Conservation (phyloP, 2,329 filamentous ascomycete species). For the Leptographium radiaticola region DNA sequence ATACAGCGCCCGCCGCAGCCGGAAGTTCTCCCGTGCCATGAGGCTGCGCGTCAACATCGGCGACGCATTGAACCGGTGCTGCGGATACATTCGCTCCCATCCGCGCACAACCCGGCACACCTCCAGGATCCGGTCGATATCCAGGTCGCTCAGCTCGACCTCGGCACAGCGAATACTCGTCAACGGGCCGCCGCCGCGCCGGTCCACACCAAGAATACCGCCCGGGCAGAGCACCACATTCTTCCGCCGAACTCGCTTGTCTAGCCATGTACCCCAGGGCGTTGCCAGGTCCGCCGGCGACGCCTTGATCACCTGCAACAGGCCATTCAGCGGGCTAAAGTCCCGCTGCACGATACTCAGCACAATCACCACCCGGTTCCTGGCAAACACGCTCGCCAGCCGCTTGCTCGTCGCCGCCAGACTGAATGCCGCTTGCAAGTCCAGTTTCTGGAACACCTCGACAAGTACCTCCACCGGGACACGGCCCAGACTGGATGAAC, state of each 20-base stretch:
- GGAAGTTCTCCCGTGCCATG: conserved; percentile 26
- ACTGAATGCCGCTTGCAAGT: conserved; percentile 26
- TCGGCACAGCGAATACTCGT: conserved; percentile 4
- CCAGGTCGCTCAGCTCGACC: conserved; percentile 11
- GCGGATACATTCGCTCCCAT: conserved; percentile 26
- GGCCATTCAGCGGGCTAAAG: conserved; percentile 29
- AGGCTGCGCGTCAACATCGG: conserved; percentile 31
- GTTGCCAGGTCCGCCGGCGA: conserved; percentile 22
- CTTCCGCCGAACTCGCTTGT: conserved; percentile 26
- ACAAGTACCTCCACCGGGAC: conserved; percentile 33
- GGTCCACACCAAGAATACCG: conserved; percentile 4
- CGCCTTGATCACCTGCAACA: conserved; percentile 34
- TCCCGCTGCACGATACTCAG: conserved; percentile 27
- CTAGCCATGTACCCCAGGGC: conserved; percentile 22
- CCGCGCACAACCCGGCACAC: conserved; percentile 21
- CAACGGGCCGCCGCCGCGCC: not conserved
- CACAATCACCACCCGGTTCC: conserved; percentile 28
- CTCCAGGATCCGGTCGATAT: conserved; percentile 18
- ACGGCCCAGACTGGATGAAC: conserved; percentile 11
- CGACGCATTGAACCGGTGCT: conserved; percentile 25
- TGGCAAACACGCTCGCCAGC: conserved; percentile 27
- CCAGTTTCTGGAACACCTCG: conserved; percentile 32
- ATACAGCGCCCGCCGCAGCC: conserved; percentile 37
- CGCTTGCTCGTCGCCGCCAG: conserved; percentile 24
- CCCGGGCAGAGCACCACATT: conserved; percentile 12